A percentile compares a stretch with the other conserved stretches of the same genome.
These are phyloP conservation scores for Arxiozyma bovina DNA, from an alignment of 1,139 yeast genomes.

Conservation along the genomic window DNA sequence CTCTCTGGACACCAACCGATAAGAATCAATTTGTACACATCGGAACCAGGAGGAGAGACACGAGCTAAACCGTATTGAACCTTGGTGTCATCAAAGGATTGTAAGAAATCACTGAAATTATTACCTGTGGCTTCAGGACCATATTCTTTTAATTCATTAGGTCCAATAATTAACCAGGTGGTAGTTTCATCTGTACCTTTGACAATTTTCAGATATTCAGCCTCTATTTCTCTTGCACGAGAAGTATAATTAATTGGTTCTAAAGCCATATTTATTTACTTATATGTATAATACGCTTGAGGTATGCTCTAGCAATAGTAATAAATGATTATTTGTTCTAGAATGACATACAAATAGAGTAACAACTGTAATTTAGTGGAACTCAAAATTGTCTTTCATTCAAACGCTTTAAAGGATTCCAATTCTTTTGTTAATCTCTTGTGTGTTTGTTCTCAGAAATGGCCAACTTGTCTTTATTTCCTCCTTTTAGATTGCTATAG, in stretches of 20 bases:
- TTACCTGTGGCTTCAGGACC: constrained; percentile 50
- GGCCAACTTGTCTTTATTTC: neutral
- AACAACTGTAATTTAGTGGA: neutral
- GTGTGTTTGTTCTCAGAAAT: neutral
- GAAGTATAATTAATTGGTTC: constrained; percentile 36
- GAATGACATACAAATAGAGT: neutral
- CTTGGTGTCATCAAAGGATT: constrained; percentile 74
- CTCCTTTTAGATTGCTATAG: neutral
- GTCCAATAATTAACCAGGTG: constrained; percentile 57
- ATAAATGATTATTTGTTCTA: neutral
- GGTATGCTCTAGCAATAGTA: neutral
- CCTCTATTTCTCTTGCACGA: constrained; percentile 52
- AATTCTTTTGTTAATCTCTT: too few relatives aligned
- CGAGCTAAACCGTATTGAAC: constrained; percentile 89
- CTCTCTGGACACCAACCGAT: constrained; percentile 94
- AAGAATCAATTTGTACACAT: constrained; percentile 71
- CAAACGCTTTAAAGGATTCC: neutral
- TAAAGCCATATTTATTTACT: constrained; percentile 24
- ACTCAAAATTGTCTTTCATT: neutral
- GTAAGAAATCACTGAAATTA: constrained; percentile 68
- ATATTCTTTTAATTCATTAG: constrained; percentile 49
- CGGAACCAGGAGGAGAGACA: constrained; percentile 82
- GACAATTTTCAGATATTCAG: constrained; percentile 54
- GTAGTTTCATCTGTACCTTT: constrained; percentile 46
- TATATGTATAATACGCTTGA: neutral